phyloP scores from a whole-genome alignment of 345 rosid genomes.

The Gossypium longicalyx region DNA sequence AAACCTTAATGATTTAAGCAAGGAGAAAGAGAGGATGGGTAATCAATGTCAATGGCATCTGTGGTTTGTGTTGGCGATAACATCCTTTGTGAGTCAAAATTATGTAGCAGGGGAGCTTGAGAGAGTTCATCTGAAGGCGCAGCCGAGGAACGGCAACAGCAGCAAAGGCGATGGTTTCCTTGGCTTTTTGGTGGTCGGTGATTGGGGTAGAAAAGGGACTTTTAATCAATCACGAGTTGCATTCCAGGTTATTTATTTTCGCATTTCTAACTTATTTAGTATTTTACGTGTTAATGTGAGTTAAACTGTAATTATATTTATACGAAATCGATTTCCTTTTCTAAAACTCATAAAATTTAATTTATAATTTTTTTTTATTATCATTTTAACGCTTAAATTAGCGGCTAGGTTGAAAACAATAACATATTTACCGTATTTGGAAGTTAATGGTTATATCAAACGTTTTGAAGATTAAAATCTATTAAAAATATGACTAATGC shows the following conservation, averaged over 20 bases:
- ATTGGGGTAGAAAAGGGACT: slow-evolving; percentile 77
- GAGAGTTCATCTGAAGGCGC: slow-evolving; percentile 31
- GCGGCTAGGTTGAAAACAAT: too few relatives aligned
- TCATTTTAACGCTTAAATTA: too few relatives aligned
- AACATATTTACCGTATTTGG: too few relatives aligned
- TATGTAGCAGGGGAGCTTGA: slow-evolving; percentile 37
- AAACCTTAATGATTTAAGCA: neutral
- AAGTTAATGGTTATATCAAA: too few relatives aligned
- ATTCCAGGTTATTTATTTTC: slow-evolving; percentile 36
- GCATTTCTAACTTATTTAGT: too few relatives aligned
- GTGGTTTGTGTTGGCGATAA: neutral
- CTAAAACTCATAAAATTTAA: neutral
- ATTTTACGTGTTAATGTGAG: too few relatives aligned
- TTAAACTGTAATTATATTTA: too few relatives aligned
- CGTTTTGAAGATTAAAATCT: too few relatives aligned
- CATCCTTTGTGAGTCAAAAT: slow-evolving; percentile 9
- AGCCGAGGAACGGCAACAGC: slow-evolving; percentile 18
- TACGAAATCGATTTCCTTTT: too few relatives aligned
- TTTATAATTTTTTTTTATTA: too few relatives aligned
- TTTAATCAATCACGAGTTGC: slow-evolving; percentile 71
- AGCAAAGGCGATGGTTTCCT: slow-evolving; percentile 36
- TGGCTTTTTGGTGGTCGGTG: slow-evolving; percentile 36
- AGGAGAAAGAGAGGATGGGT: neutral
- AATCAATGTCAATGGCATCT: neutral
- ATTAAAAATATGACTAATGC: too few relatives aligned